Evolutionary conservation across 1,139 yeast species (phyloP), one percentile per base, ranked within the genome.

Genomic region (Debaryomycetaceae sp.): DNA sequence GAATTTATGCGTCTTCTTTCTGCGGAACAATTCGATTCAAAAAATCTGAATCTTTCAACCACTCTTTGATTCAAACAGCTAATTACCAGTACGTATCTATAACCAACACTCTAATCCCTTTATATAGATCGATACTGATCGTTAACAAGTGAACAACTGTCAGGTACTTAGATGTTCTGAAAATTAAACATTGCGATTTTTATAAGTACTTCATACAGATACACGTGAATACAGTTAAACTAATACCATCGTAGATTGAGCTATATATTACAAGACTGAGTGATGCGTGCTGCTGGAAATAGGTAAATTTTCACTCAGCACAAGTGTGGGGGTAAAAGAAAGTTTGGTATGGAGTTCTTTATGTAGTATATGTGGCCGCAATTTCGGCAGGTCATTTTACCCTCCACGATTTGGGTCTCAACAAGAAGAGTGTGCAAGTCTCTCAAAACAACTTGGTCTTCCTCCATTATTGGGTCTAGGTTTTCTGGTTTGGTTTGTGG

Each of bases 271-370:
- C 31, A 27, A 27, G 31, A 27, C 31, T 27, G 31, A 11, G 31
- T 27, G 31, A 11, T 7, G 31, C 4, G 31, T 27, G 31, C 4
- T 27, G 2, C 8, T 27, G 8, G 31, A 2, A 27, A 3, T 7
- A 27, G 20, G 20, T 17, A 2, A 17, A 4, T 6, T 13, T 4
- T 17, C 24, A 11, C 24, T 39, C 47, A 58, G 43, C 62, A 57
- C 40, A 93, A 75, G 64, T 93, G 98, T 17, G 99, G 98, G 39
- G 99, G 98, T 43, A 93, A 77, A 49, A 93, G 72, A 66, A 93
- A 87, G 73, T 93, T 93, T 41, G 99, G 97, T 56, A 93, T 90
- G 46, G 93, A 82, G 72, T 90, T 91, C 68, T 91, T 91, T 68
- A 93, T 87, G 68, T 85, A 81, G 67, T 91, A 95, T 13, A 87